Conservation (phyloP, 208 protist species). For the Trypanosoma brucei region DNA sequence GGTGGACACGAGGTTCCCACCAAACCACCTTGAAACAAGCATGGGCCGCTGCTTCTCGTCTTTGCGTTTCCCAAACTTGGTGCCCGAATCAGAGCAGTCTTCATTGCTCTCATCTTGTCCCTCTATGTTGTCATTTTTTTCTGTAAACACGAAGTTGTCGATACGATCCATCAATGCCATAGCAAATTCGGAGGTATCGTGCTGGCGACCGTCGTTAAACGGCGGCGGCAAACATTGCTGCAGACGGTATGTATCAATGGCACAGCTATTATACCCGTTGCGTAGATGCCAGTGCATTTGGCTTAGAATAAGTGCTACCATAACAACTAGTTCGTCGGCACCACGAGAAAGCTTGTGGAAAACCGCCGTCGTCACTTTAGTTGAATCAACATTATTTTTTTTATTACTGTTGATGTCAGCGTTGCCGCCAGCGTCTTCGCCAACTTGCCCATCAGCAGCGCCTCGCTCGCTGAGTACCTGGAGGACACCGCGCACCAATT, state of each 20-base stretch:
- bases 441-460: not conserved
- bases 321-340: conserved; percentile 20
- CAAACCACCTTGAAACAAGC: conserved; percentile 51
- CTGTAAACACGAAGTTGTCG: conserved; percentile 19
- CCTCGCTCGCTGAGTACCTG: not conserved
- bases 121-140: not conserved
- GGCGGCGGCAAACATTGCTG: conserved; percentile 26
- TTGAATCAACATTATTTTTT: not conserved
- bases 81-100: not conserved
- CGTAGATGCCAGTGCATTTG: conserved; percentile 53
- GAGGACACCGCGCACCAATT: conserved; percentile 17
- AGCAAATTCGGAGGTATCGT: conserved; percentile 73
- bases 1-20: conserved; percentile 31
- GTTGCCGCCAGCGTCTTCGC: too few relatives aligned
- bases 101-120: conserved; percentile 1
- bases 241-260: conserved; percentile 34
- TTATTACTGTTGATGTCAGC: not conserved
- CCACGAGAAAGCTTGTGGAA: not conserved
- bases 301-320: conserved; percentile 29
- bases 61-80: not conserved
- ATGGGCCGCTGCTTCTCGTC: not conserved
- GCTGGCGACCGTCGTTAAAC: conserved; percentile 56
- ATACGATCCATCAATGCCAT: conserved; percentile 59
- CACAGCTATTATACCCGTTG: conserved; percentile 9
- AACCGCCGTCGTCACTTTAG: not conserved